Conservation (phyloP, 2,329 filamentous ascomycete genomes). For the Sphaerulina vaccinii region DNA sequence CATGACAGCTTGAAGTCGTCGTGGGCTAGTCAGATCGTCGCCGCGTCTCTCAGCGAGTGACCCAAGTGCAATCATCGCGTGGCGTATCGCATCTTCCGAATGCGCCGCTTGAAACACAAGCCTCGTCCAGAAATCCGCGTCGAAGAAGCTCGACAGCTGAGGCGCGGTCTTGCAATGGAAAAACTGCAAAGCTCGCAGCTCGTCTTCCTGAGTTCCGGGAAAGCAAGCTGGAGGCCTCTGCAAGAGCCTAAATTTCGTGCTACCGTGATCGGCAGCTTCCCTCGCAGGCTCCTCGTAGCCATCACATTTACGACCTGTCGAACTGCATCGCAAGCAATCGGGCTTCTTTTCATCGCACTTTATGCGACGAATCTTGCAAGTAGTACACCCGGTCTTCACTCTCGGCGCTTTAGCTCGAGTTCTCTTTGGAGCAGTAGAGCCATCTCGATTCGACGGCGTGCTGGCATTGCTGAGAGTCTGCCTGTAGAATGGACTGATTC, state of each 20-base stretch:
- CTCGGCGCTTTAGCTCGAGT: neutral
- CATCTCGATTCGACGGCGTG: neutral
- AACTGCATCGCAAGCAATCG: slow-evolving; percentile 51
- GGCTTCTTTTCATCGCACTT: slow-evolving; percentile 58
- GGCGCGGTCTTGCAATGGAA: slow-evolving; percentile 4
- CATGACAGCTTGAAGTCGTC: too few relatives aligned
- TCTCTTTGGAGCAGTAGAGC: neutral
- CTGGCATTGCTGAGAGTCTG: neutral
- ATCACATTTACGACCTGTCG: slow-evolving; percentile 56
- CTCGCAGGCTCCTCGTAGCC: slow-evolving; percentile 42
- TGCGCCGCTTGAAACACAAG: neutral
- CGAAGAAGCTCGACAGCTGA: slow-evolving; percentile 2
- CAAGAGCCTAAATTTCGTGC: neutral
- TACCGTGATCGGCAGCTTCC: neutral
- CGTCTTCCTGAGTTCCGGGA: neutral
- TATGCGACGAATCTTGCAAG: slow-evolving; percentile 58
- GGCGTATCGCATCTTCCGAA: neutral
- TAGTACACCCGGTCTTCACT: slow-evolving; percentile 55
- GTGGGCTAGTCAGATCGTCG: too few relatives aligned
- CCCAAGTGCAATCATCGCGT: slow-evolving; percentile 1
- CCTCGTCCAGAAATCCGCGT: neutral
- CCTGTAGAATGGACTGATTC: neutral
- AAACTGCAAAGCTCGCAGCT: slow-evolving; percentile 1
- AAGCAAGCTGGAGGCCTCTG: neutral
- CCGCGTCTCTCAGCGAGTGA: neutral